Percentiles rank a stretch among this genome's conserved stretches.
phyloP scores from a whole-genome alignment of 1,284 basidiomycete species.

The Apiotrichum gamsii region DNA sequence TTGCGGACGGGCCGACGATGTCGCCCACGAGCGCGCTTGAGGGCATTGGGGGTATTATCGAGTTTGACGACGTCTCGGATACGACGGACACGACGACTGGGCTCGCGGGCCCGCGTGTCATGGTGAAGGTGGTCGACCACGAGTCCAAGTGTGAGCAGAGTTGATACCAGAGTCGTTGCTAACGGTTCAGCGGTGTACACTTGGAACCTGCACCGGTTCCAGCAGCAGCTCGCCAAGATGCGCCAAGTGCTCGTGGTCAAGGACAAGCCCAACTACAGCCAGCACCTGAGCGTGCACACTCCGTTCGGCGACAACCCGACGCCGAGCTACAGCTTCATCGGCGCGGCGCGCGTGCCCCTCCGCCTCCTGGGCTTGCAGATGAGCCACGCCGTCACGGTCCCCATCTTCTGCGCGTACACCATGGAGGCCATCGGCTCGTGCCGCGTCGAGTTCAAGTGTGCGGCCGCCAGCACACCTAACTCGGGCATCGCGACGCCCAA shows the following conservation, averaged over 20 bases:
- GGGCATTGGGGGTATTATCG: conserved; percentile 76
- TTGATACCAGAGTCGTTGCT: no score
- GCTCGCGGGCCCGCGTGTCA: conserved; percentile 73
- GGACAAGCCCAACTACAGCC: conserved; percentile 82
- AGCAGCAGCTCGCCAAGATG: conserved; percentile 86
- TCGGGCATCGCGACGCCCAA: conserved; percentile 38
- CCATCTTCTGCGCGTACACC: conserved; percentile 87
- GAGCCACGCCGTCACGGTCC: conserved; percentile 66
- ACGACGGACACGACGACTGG: conserved; percentile 61
- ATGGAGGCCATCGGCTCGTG: conserved; percentile 89
- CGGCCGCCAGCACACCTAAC: not conserved
- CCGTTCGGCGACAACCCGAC: conserved; percentile 83
- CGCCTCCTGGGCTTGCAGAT: conserved; percentile 70
- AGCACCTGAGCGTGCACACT: conserved; percentile 87
- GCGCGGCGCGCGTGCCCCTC: conserved; percentile 75
- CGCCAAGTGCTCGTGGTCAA: conserved; percentile 87
- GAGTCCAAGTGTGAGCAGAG: conserved; percentile 58
- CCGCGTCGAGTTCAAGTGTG: conserved; percentile 54
- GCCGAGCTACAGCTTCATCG: conserved; percentile 84
- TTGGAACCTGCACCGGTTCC: conserved; percentile 84
- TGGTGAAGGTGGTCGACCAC: conserved; percentile 84
- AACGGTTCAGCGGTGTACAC: conserved; percentile 61
- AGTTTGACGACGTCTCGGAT: conserved; percentile 88
- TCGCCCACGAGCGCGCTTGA: conserved; percentile 72
- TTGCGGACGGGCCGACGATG: conserved; percentile 59